A percentile compares a stretch with the other conserved stretches of the same genome.
These are phyloP conservation scores for Boletales sp. DNA, from an alignment of 768 basidiomycete species.

Conservation along the genomic window DNA sequence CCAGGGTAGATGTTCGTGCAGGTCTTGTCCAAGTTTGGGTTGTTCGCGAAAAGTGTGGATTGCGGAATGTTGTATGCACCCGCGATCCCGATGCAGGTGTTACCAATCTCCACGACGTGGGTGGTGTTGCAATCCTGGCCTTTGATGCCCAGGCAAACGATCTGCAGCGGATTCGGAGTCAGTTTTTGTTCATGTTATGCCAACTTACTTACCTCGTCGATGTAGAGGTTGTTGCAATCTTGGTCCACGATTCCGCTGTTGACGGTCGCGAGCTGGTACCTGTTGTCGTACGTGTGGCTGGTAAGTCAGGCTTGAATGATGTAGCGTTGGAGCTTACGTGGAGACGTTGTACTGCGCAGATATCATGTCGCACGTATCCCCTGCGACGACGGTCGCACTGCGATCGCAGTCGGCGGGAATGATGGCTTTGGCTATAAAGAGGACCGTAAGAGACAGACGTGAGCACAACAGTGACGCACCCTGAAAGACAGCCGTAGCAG, in stretches of 20 bases:
- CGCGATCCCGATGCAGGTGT: conserved; percentile 49
- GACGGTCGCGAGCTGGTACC: conserved; percentile 57
- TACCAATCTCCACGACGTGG: conserved; percentile 44
- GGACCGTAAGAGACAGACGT: neutral
- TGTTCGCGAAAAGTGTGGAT: conserved; percentile 52
- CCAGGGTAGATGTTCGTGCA: conserved; percentile 57
- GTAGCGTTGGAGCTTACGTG: conserved; percentile 41
- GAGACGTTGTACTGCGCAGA: conserved; percentile 58
- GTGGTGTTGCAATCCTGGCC: conserved; percentile 57
- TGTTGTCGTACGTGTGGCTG: conserved; percentile 11
- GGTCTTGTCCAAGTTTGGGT: conserved; percentile 53
- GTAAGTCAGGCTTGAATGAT: neutral
- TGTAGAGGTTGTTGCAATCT: conserved; percentile 53
- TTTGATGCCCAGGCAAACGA: conserved; percentile 53
- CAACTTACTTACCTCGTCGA: conserved; percentile 39
- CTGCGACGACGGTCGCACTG: conserved; percentile 50
- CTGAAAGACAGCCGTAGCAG: conserved; percentile 9
- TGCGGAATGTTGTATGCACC: conserved; percentile 38
- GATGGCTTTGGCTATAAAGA: conserved; percentile 38
- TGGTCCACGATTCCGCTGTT: conserved; percentile 48
- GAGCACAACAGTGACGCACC: conserved; percentile 7
- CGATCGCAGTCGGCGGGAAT: conserved; percentile 52
- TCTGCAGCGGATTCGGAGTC: neutral
- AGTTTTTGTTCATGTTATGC: neutral
- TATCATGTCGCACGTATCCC: conserved; percentile 66